Percentiles rank a stretch among this genome's conserved stretches.
These are phyloP conservation scores for Luvunga scandens DNA, from an alignment of 345 rosid genomes.

Conservation along the genomic window DNA sequence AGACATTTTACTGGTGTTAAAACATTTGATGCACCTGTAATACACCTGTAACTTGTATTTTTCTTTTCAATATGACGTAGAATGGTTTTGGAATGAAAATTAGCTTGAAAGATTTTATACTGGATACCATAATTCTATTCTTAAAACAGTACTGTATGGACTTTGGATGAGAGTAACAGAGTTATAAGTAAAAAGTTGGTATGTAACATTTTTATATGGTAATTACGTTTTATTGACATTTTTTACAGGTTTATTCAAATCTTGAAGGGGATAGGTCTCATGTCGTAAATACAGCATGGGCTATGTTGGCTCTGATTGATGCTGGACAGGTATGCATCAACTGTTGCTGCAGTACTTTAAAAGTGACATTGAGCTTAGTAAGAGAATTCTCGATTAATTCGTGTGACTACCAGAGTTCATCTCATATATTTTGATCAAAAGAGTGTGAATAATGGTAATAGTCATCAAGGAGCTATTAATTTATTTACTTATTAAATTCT, in stretches of 20 bases:
- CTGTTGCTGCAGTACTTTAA: constrained; percentile 3
- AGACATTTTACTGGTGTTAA: neutral
- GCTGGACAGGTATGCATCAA: constrained; percentile 58
- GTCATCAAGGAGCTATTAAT: neutral
- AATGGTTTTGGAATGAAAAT: neutral
- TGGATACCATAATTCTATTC: neutral
- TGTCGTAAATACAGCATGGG: constrained; percentile 65
- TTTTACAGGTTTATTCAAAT: constrained; percentile 49
- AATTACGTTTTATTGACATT: neutral
- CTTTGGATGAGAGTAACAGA: neutral
- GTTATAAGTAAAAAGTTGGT: neutral
- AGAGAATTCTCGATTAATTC: neutral
- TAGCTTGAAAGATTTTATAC: neutral
- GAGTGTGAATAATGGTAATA: neutral
- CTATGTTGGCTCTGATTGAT: constrained; percentile 53
- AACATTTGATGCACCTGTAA: constrained; percentile 6
- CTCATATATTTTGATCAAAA: neutral
- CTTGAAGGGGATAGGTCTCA: constrained; percentile 54
- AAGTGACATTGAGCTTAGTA: neutral
- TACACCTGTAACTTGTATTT: neutral
- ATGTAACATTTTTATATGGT: neutral
- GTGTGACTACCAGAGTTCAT: neutral
- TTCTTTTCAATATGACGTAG: neutral
- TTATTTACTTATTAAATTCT: neutral
- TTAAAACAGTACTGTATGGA: neutral